Percentiles rank a stretch among this genome's conserved stretches.
Evolutionary conservation across 1,284 basidiomycete species (phyloP).

Genomic region (Prillingera fragicola): DNA sequence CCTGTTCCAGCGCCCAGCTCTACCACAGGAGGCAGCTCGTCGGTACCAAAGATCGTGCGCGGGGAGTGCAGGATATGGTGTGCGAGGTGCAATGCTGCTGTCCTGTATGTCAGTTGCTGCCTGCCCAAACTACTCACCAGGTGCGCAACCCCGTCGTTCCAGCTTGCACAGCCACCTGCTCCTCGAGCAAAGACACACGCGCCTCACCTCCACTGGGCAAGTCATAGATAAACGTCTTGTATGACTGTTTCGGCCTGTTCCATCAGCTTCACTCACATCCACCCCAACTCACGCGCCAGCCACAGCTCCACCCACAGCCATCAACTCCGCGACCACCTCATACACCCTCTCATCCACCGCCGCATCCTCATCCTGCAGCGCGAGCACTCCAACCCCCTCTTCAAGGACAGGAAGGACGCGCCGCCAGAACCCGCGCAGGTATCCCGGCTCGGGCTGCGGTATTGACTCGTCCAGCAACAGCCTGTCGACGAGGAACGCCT

Average conservation of each 20-base stretch:
- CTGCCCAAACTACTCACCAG: slow-evolving; percentile 43
- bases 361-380: slow-evolving; percentile 17
- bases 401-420: slow-evolving; percentile 26
- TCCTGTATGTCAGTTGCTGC: slow-evolving; percentile 3
- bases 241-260: slow-evolving; percentile 36
- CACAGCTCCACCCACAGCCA: slow-evolving; percentile 17
- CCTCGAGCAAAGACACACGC: slow-evolving; percentile 43
- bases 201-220: slow-evolving; percentile 7
- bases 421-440: slow-evolving; percentile 34
- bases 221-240: slow-evolving; percentile 47
- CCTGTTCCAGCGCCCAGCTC: slow-evolving; percentile 48
- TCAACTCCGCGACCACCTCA: slow-evolving; percentile 31
- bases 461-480: slow-evolving; percentile 13
- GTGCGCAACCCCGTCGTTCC: slow-evolving; percentile 49
- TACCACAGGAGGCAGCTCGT: slow-evolving; percentile 15
- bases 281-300: slow-evolving; percentile 1
- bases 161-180: slow-evolving; percentile 46
- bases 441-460: slow-evolving; percentile 28
- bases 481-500: slow-evolving; percentile 21
- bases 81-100: slow-evolving; percentile 28
- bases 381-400: slow-evolving; percentile 14
- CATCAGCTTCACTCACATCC: background rate
- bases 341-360: slow-evolving; percentile 42
- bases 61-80: slow-evolving; percentile 35
- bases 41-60: slow-evolving; percentile 3